phyloP scores from a whole-genome alignment of 352 stramenopile species.

The Phytopythium ostracodes region DNA sequence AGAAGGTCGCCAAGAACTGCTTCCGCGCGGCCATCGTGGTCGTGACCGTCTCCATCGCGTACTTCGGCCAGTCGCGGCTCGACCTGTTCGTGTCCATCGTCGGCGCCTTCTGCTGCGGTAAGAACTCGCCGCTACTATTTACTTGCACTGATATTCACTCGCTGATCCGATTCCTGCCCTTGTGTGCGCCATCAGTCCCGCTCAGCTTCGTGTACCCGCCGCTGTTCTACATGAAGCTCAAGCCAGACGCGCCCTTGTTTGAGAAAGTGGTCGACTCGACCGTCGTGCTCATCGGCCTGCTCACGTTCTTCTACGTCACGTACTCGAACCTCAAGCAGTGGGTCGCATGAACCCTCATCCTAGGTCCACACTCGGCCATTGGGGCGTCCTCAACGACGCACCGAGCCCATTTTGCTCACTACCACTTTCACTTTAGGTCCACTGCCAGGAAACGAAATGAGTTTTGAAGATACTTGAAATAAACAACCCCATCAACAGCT shows the following conservation, averaged over 20 bases:
- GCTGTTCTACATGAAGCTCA: constrained; percentile 77
- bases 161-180: not conserved
- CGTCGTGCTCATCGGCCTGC: constrained; percentile 53
- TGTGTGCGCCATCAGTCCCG: constrained; percentile 36
- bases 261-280: constrained; percentile 58
- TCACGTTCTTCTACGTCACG: constrained; percentile 83
- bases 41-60: constrained; percentile 58
- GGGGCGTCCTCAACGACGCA: not conserved
- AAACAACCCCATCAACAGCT: too few species aligned
- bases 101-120: constrained; percentile 78
- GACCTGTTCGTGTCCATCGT: constrained; percentile 84
- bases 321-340: constrained; percentile 75
- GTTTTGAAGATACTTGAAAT: constrained; percentile 4
- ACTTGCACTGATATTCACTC: not conserved
- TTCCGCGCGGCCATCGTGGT: constrained; percentile 67
- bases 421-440: not conserved
- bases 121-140: constrained; percentile 5
- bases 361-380: not conserved
- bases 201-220: constrained; percentile 80
- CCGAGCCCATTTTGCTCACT: not conserved
- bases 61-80: constrained; percentile 71
- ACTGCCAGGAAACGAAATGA: not conserved
- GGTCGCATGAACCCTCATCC: constrained; percentile 10
- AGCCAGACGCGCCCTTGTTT: constrained; percentile 31
- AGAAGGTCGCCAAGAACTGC: constrained; percentile 73